Base-by-base conservation (phyloP, 2,329 filamentous ascomycete species). In the Alternaria metachromatica region DNA sequence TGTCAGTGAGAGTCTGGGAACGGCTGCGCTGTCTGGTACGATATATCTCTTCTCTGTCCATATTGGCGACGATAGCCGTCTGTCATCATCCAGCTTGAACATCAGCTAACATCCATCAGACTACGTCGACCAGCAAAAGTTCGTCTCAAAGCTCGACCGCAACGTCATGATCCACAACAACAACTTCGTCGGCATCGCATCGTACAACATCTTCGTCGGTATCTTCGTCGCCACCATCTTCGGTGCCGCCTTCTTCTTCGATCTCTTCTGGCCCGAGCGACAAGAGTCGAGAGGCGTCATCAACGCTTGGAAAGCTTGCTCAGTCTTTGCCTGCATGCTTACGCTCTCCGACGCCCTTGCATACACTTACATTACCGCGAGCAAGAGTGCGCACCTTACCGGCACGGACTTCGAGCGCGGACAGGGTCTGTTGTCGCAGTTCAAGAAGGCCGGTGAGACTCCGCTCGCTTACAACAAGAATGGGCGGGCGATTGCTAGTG, bases 191-290 rank as follows among this genome's bases (percentile, higher is more conserved):
- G 86, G 86, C 25, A 84, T 85, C 9, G 84, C 83, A 1, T 84
- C 84, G 2, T 88, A 84, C 79, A 88, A 88, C 71, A 87, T 88
- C 70, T 88, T 87, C 65, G 83, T 86, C 8, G 87, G 87, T 20
- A 80, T 88, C 30, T 86, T 83, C 18, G 84, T 88, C 9, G 86
- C 86, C 13, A 86, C 83, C 49, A 84, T 88, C 69, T 88, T 89
- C 69, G 86, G 86, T 21, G 83, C 84, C 1, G 87, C 83, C 0
- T 88, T 88, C 80, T 88, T 88, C 80, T 88, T 88, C 76, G 87
- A 88, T 70, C 82, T 89, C 4, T 87, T 88, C 78, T 88, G 86
- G 85, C 87, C 87, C 0, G 85, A 86, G 55, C 81, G 87, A 51
- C 73, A 80, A 10, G 87, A 89, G 64, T 83, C 80, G 5, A 72